Evolutionary conservation across 2,329 filamentous ascomycete species (phyloP), one percentile per base, ranked within the genome.

Genomic region (Nemania diffusa): DNA sequence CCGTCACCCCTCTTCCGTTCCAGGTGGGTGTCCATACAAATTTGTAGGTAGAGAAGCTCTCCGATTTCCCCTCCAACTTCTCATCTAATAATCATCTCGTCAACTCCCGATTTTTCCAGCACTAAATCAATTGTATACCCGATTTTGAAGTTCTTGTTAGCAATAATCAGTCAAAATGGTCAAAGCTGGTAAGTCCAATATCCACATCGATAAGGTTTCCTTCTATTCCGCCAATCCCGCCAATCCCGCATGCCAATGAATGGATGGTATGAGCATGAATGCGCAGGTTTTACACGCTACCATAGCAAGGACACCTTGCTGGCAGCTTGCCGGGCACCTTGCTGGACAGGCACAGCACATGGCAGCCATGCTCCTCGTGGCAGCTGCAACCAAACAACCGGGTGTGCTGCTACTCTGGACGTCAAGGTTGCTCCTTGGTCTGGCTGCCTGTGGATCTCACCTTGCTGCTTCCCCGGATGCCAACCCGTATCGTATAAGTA

Each of bases 91-190:
- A 61, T 56, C 61, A 64, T 62, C 63, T 67, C 56, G 52, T 56
- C 68, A n/a, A 62, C 57, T 50, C 50, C 48, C 55, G 13, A 65
- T n/a, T n/a, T 53, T 65, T n/a, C 62, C 40, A 69, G 24, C 57
- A 63, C 63, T 57, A 26, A 63, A 65, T 50, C 59, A 51, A 65
- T 59, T 53, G 40, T 56, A 55, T 37, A 64, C 59, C 56, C 40
- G 42, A 58, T 42, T 65, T 63, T 56, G 71, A 65, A 69, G 69
- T 66, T 69, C 67, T 63, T 53, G 75, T 75, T 64, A 71, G 75
- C 74, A 65, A 78, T 76, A 82, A 85, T 75, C 84, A 85, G 84
- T 85, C 91, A 97, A 90, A 90, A 97, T 97, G 94, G 94, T 97
- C 87, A 97, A 97, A 89, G 94, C 95, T 63, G 77, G 77, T 78